Conservation (phyloP, 305 asterid species). For the Coffea humblotiana region DNA sequence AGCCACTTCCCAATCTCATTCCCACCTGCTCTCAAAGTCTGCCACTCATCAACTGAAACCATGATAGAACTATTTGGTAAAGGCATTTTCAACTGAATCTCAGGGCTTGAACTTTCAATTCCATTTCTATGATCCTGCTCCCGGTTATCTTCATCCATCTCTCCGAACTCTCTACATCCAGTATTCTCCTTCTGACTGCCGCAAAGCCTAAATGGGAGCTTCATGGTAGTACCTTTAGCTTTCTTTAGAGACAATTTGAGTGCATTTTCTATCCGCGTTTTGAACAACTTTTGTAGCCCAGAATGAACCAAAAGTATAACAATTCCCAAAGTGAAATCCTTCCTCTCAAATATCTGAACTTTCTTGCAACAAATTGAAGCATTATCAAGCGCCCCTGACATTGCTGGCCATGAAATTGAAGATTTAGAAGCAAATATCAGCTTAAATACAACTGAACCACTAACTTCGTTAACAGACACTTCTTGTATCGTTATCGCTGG, state of each 20-base stretch:
- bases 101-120: conserved; percentile 47
- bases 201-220: conserved; percentile 87
- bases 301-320: conserved; percentile 60
- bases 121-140: conserved; percentile 58
- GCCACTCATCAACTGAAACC: conserved; percentile 92
- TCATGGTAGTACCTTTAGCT: conserved; percentile 61
- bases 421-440: conserved; percentile 90
- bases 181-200: conserved; percentile 88
- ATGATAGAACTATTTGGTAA: conserved; percentile 56
- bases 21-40: conserved; percentile 72
- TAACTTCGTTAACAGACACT: conserved; percentile 53
- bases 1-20: conserved; percentile 71
- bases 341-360: conserved; percentile 92
- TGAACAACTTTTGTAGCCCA: conserved; percentile 64
- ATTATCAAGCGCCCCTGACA: conserved; percentile 86
- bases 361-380: conserved; percentile 84
- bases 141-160: conserved; percentile 59
- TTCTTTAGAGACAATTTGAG: conserved; percentile 68
- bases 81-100: conserved; percentile 54
- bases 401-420: conserved; percentile 81
- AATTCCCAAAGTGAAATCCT: conserved; percentile 78
- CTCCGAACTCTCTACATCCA: conserved; percentile 60
- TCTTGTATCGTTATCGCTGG: conserved; percentile 83
- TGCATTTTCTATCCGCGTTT: conserved; percentile 68
- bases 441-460: conserved; percentile 54